Evolutionary conservation across 2,329 filamentous ascomycete species (phyloP).

Genomic region (Myriosclerotinia scirpicola): DNA sequence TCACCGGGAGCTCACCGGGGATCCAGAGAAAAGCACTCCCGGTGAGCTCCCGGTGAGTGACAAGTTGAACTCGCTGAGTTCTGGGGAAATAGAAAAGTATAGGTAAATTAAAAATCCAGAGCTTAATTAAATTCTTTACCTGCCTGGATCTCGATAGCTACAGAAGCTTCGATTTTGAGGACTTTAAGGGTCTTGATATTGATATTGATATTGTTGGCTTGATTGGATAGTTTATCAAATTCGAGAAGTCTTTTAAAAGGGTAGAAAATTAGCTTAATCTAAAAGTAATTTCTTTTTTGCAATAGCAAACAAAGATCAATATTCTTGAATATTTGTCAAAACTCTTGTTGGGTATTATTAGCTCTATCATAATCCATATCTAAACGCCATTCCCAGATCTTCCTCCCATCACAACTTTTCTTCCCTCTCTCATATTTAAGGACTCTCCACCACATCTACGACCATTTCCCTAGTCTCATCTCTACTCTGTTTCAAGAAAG

Average conservation of each 20-base stretch:
- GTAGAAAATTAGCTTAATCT: neutral
- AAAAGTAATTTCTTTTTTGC: neutral
- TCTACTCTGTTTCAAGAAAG: slow-evolving; percentile 84
- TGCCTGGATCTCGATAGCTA: neutral
- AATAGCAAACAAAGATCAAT: neutral
- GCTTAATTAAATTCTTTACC: no score
- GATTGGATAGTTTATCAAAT: neutral
- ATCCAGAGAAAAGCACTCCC: no score
- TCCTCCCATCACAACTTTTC: no score
- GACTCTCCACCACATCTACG: slow-evolving; percentile 1
- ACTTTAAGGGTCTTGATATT: no score
- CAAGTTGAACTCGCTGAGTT: no score
- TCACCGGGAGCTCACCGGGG: no score
- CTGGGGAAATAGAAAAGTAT: no score
- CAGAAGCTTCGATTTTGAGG: no score
- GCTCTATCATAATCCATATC: slow-evolving; percentile 1
- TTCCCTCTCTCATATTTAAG: neutral
- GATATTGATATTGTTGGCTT: neutral
- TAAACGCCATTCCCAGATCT: neutral
- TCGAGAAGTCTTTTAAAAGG: neutral
- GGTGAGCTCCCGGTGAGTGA: no score
- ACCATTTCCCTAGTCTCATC: slow-evolving; percentile 70
- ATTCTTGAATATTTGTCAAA: neutral
- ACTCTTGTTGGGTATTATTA: neutral
- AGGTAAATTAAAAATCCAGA: no score